Conservation (phyloP, 306 rosid genomes). For the Canavalia gladiata region DNA sequence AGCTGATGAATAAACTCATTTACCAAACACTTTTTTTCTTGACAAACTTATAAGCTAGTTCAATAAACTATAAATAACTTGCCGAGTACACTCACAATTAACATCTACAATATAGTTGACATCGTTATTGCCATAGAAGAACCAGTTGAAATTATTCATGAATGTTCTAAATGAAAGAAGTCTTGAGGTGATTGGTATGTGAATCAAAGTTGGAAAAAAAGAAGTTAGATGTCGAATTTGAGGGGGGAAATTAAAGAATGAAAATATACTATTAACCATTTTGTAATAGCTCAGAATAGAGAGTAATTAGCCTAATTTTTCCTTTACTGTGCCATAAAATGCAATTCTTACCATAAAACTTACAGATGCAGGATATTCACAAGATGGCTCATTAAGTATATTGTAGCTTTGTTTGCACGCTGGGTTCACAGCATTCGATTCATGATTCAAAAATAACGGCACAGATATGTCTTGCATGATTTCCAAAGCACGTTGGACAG, state of each 20-base stretch:
- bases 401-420: too few species aligned
- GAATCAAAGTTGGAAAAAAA: neutral
- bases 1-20: too few species aligned
- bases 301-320: conserved; percentile 21
- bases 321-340: conserved; percentile 4
- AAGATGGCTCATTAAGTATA: neutral
- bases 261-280: neutral
- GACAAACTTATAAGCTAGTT: too few species aligned
- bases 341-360: conserved; percentile 17
- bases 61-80: too few species aligned
- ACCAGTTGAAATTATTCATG: neutral
- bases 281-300: neutral
- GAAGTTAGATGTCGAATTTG: neutral
- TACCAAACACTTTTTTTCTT: too few species aligned
- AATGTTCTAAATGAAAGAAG: neutral
- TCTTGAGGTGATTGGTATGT: neutral
- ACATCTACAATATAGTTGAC: neutral
- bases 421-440: too few species aligned
- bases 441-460: too few species aligned
- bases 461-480: too few species aligned
- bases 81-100: neutral
- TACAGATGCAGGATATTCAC: neutral
- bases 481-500: too few species aligned
- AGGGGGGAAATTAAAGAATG: too few species aligned
- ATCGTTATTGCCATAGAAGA: neutral